These are phyloP conservation scores for Datisca glomerata DNA, from an alignment of 306 rosid genomes.

Conservation along the genomic window DNA sequence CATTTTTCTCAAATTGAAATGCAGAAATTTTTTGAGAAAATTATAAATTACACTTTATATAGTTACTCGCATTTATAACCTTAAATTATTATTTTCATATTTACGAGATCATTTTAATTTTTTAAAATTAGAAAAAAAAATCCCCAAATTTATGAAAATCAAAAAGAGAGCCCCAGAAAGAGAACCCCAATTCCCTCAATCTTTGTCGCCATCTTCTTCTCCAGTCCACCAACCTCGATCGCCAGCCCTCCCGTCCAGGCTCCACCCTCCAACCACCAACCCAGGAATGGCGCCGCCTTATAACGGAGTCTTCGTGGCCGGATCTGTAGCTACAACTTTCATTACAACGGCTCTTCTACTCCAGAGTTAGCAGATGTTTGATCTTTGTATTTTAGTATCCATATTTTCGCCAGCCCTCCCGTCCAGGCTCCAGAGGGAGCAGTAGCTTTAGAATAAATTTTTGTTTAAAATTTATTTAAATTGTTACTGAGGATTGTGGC, in stretches of 20 bases:
- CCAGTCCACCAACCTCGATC: constrained; percentile 10
- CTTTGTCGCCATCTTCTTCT: constrained; percentile 18
- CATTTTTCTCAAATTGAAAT: too few species aligned
- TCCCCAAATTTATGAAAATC: too few species aligned
- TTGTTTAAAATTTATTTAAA: constrained; percentile 4
- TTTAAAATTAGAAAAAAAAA: too few species aligned
- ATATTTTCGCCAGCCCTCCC: too few species aligned
- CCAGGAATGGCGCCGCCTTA: constrained; percentile 10
- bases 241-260: constrained; percentile 5
- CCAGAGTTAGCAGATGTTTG: constrained; percentile 19
- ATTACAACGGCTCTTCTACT: constrained; percentile 28
- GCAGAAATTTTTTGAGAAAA: too few species aligned
- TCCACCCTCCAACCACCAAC: background rate
- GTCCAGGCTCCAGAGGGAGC: background rate
- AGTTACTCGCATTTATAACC: too few species aligned
- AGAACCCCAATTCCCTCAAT: constrained; percentile 16
- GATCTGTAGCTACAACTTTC: constrained; percentile 29
- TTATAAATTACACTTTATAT: too few species aligned
- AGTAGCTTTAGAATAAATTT: background rate
- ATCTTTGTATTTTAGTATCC: constrained; percentile 12
- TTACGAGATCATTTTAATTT: too few species aligned
- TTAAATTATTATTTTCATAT: too few species aligned
- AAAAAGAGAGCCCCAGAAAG: too few species aligned
- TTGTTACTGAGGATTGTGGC: background rate
- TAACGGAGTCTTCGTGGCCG: constrained; percentile 23